Evolutionary conservation across 2,329 filamentous ascomycete species (phyloP), one percentile per base, ranked within the genome.

Genomic region (Didymella sp.): DNA sequence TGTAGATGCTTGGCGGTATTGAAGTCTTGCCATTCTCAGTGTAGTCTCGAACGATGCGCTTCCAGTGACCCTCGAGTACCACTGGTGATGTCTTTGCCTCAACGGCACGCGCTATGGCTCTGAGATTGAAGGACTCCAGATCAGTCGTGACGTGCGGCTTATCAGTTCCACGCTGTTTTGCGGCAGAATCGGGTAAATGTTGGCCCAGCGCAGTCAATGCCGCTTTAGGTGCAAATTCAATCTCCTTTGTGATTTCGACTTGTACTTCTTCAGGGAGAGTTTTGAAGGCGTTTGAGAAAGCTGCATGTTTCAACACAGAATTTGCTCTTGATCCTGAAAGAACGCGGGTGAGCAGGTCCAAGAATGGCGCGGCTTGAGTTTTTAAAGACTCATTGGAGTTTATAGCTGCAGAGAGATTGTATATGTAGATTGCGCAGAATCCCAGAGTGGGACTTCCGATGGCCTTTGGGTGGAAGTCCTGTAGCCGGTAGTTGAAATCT

Each of bases 1-100:
- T 76, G 59, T 79, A 82, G 4, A 82, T 53, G 4, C 33, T 43
- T 22, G 51, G 56, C 11, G 74, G 70, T 49, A 76, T 72, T 4
- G 50, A 25, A 13, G 42, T n/a, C 12, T 59, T 63, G 3, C 59
- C 51, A 17, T 60, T 43, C 5, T 27, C 17, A 8, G 57, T 64
- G 33, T 71, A 76, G 8, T 50, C 52, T n/a, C 51, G 19, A 13
- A 60, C 31, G 4, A 61, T 59, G 12, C 71, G 60, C 13, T 55
- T 54, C 73, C 72, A 76, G 2, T 71, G 37, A 1, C 41, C 17
- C 8, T 73, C 65, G n/a, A 76, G 41, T 0, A 11, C 22, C 6
- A 11, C 28, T 12, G 56, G 24, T 24, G 70, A 66, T 11, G 56
- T 9, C 24, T 49, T 56, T 12, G 62, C 59, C 15, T 57, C n/a